A percentile compares a stretch with the other conserved stretches of the same genome.
Evolutionary conservation across 352 stramenopile genomes (phyloP).

Genomic region (Phytophthora ramorum): DNA sequence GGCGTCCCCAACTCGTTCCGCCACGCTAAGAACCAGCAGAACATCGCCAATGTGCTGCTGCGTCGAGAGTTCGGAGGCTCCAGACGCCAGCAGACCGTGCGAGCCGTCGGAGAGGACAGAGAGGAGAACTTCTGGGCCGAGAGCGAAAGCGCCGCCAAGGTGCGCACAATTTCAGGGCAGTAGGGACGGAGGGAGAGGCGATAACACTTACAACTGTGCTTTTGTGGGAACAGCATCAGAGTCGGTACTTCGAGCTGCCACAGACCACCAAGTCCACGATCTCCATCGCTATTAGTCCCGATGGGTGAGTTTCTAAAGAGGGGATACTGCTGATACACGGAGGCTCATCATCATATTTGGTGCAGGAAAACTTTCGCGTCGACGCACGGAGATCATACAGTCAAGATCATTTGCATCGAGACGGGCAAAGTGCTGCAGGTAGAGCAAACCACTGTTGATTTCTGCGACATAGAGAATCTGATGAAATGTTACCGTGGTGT

Average conservation of each 20-base stretch:
- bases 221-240: conserved; percentile 65
- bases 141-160: conserved; percentile 79
- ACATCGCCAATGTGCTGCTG: conserved; percentile 72
- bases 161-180: conserved; percentile 16
- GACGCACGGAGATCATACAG: conserved; percentile 98
- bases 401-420: conserved; percentile 97
- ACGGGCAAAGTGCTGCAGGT: conserved; percentile 89
- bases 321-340: not conserved
- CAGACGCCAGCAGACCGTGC: conserved; percentile 48
- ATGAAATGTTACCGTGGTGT: not conserved
- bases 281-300: conserved; percentile 87
- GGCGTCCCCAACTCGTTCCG: conserved; percentile 82
- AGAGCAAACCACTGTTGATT: not conserved
- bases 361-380: conserved; percentile 94
- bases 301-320: conserved; percentile 55
- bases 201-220: not conserved
- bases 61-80: conserved; percentile 61
- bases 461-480: conserved; percentile 9
- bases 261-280: conserved; percentile 90
- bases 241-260: conserved; percentile 85
- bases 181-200: not conserved
- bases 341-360: conserved; percentile 5
- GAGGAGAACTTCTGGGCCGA: conserved; percentile 84
- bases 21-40: conserved; percentile 66
- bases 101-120: conserved; percentile 51